These are phyloP conservation scores for Lipomyces sp. DNA, from an alignment of 805 yeast species.

Conservation along the genomic window DNA sequence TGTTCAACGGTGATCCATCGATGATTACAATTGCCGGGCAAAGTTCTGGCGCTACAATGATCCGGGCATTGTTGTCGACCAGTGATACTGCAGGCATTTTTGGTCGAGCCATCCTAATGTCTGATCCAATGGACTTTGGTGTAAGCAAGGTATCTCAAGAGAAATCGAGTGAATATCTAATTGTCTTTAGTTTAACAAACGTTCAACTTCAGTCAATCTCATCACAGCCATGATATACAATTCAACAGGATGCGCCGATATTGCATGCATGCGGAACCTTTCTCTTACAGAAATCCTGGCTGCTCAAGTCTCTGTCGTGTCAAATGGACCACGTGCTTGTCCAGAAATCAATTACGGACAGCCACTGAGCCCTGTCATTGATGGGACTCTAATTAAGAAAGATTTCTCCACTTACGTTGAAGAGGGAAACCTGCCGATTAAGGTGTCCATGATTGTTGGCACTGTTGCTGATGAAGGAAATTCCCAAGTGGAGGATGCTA, in stretches of 20 bases:
- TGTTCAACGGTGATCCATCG: slow-evolving; percentile 45
- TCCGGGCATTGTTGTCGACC: slow-evolving; percentile 32
- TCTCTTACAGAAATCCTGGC: slow-evolving; percentile 13
- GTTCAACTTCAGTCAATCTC: slow-evolving; percentile 20
- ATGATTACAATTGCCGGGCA: slow-evolving; percentile 47
- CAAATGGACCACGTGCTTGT: slow-evolving; percentile 12
- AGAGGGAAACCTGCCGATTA: slow-evolving; percentile 32
- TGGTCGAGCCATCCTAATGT: slow-evolving; percentile 27
- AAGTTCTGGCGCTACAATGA: slow-evolving; percentile 44
- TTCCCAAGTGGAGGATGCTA: slow-evolving; percentile 29
- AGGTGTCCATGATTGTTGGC: slow-evolving; percentile 41
- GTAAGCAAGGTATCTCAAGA: slow-evolving; percentile 8
- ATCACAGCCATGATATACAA: slow-evolving; percentile 21
- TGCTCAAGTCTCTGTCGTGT: slow-evolving; percentile 22
- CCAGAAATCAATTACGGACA: slow-evolving; percentile 32
- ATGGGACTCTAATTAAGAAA: slow-evolving; percentile 25
- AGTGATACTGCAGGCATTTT: slow-evolving; percentile 23
- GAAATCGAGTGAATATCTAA: not conserved
- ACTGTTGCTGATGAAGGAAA: slow-evolving; percentile 40
- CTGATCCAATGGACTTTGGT: slow-evolving; percentile 37
- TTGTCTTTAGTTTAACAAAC: slow-evolving; percentile 23
- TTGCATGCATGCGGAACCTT: slow-evolving; percentile 29
- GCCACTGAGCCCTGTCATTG: slow-evolving; percentile 43
- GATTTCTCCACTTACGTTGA: slow-evolving; percentile 35
- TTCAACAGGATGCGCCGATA: slow-evolving; percentile 27